Percentiles rank a stretch among this genome's conserved stretches.
Evolutionary conservation across 306 rosid species (phyloP).

Genomic region (Canavalia gladiata): DNA sequence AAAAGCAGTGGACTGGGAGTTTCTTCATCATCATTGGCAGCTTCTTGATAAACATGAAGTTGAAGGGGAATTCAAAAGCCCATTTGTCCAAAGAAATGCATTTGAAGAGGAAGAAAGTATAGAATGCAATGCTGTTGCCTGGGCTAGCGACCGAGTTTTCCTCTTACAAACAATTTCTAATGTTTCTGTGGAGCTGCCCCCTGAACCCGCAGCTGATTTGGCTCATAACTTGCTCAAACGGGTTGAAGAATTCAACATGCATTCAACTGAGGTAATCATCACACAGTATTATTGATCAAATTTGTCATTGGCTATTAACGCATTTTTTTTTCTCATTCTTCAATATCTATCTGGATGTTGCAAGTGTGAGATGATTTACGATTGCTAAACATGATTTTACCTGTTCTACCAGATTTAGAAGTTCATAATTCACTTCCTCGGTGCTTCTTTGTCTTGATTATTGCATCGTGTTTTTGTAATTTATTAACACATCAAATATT

Average conservation of each 20-base stretch:
- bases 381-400: constrained; percentile 14
- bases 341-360: constrained; percentile 5
- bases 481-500: constrained; percentile 21
- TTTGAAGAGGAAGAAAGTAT: constrained; percentile 56
- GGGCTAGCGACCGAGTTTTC: constrained; percentile 94
- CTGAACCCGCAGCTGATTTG: constrained; percentile 84
- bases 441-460: constrained; percentile 23
- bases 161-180: constrained; percentile 92
- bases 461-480: background rate
- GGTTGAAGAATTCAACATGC: constrained; percentile 83
- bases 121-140: constrained; percentile 72
- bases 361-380: constrained; percentile 30
- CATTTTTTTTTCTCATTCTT: constrained; percentile 37
- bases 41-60: constrained; percentile 78
- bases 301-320: constrained; percentile 8
- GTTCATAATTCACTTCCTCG: constrained; percentile 8
- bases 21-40: constrained; percentile 95
- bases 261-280: constrained; percentile 84
- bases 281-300: constrained; percentile 14
- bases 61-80: constrained; percentile 56
- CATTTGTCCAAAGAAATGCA: constrained; percentile 56
- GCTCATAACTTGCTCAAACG: constrained; percentile 80
- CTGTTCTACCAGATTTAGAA: constrained; percentile 36
- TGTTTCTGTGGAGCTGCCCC: constrained; percentile 85
- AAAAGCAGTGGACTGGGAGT: constrained; percentile 88